These are phyloP conservation scores for Phytophthora hibernalis DNA, from an alignment of 352 stramenopile species.

Conservation along the genomic window DNA sequence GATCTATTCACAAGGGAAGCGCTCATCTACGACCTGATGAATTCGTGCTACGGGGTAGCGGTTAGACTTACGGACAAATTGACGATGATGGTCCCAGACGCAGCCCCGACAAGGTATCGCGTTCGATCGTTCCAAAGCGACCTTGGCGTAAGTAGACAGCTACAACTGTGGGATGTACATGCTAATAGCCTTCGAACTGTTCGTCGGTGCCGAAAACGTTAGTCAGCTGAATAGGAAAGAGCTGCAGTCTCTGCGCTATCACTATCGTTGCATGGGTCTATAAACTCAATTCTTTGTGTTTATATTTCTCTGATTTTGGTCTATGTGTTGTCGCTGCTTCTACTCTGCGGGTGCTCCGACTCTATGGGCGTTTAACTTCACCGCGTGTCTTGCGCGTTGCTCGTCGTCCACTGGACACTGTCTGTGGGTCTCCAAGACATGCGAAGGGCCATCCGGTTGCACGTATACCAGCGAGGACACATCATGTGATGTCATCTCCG, in stretches of 20 bases:
- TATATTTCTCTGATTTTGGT: too few relatives aligned
- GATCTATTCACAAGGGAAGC: neutral
- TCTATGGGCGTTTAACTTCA: too few relatives aligned
- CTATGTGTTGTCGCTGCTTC: too few relatives aligned
- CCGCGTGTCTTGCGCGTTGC: too few relatives aligned
- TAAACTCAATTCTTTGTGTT: constrained; percentile 1
- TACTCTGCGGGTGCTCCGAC: too few relatives aligned
- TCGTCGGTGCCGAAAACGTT: neutral
- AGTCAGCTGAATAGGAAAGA: neutral
- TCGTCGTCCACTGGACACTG: too few relatives aligned
- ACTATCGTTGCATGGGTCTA: neutral
- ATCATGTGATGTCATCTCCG: too few relatives aligned
- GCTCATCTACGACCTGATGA: neutral
- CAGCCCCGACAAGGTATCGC: neutral
- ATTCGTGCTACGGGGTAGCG: neutral
- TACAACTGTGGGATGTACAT: constrained; percentile 2
- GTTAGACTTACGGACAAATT: neutral
- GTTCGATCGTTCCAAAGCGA: neutral
- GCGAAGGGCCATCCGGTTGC: too few relatives aligned
- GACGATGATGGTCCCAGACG: neutral
- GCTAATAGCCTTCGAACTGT: neutral
- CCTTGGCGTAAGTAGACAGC: neutral
- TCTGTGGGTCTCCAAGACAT: too few relatives aligned
- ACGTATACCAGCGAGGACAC: too few relatives aligned
- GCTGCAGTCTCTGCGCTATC: neutral